Percentiles rank a stretch among this genome's conserved stretches.
phyloP scores from a whole-genome alignment of 768 basidiomycete genomes.

The Butyriboletus loyo region DNA sequence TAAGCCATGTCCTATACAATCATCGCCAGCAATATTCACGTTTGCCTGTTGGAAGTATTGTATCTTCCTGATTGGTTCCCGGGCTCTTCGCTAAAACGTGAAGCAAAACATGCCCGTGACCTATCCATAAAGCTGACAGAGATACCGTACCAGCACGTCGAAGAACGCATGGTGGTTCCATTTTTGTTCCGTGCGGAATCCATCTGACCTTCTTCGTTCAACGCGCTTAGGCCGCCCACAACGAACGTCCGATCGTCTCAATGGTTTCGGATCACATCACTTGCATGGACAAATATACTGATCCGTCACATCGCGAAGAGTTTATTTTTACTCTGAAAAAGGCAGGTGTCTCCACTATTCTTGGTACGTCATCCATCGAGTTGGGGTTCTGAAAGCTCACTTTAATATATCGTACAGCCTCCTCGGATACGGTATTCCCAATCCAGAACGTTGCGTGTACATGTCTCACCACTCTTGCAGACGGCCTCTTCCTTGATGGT shows the following conservation, averaged over 20 bases:
- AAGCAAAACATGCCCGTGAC: background rate
- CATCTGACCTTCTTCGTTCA: background rate
- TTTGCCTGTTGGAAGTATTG: constrained; percentile 11
- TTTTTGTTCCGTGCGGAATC: background rate
- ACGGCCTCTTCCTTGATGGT: background rate
- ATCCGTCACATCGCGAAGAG: background rate
- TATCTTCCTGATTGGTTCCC: constrained; percentile 19
- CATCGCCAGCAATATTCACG: background rate
- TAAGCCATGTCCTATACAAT: background rate
- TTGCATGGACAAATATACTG: background rate
- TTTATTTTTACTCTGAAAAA: background rate
- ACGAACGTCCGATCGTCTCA: background rate
- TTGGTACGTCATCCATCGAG: background rate
- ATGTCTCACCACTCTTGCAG: background rate
- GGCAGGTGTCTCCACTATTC: background rate
- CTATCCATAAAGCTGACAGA: background rate
- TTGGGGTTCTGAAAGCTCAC: background rate
- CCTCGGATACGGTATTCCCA: background rate
- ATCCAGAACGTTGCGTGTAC: background rate
- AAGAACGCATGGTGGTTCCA: background rate
- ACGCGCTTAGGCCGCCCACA: background rate
- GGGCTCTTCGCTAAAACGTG: background rate
- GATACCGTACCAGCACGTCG: background rate
- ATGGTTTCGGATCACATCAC: constrained; percentile 4
- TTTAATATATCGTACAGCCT: background rate